Base-by-base conservation (phyloP, 371 early-diverging fungal species). In the Mortierella sp. region DNA sequence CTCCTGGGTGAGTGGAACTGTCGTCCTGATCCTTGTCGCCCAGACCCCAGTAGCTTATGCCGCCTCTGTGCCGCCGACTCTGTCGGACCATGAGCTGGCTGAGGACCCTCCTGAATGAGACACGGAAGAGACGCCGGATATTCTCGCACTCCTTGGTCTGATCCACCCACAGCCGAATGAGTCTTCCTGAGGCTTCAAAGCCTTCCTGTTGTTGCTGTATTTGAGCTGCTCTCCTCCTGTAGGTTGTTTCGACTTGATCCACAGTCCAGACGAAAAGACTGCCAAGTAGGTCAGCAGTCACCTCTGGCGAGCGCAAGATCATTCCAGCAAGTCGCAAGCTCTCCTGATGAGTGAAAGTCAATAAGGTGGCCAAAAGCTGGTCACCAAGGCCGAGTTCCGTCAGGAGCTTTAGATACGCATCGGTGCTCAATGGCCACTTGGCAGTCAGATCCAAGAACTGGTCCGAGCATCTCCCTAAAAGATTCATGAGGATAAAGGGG, bases 381-480 rank as follows among this genome's bases (percentile, higher is more conserved):
- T 70, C 68, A 26, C 68, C 61, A 16, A 84, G 67, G 2, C 40
- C 66, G 9, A 84, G 48, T 26, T 29, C 79, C 4, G n/a, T 19
- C 24, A 76, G 4, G n/a, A 79, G 48, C 22, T 14, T 40, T 2
- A 84, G 63, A 31, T 73, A 84, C 2, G 55, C 37, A 22, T 68
- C 71, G 0, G 79, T 76, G 2, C 37, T 53, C 6, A 84, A 37
- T 19, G 29, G 34, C 85, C 85, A 84, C 6, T 64, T 66, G 7
- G 48, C 55, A 29, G 43, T 84, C 50, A 84, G 61, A 7, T 69
- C 43, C 29, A 84, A 64, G 68, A 84, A 84, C 52, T 79, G 76
- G 39, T 84, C 85, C 26, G n/a, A 14, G 34, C 85, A 79, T 43
- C 52, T 64, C 48, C 85, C 85, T 84, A 65, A 2, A 8, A 41